A percentile compares a stretch with the other conserved stretches of the same genome.
Evolutionary conservation across 805 yeast species (phyloP).

Genomic region (Suhomyces faveliae): DNA sequence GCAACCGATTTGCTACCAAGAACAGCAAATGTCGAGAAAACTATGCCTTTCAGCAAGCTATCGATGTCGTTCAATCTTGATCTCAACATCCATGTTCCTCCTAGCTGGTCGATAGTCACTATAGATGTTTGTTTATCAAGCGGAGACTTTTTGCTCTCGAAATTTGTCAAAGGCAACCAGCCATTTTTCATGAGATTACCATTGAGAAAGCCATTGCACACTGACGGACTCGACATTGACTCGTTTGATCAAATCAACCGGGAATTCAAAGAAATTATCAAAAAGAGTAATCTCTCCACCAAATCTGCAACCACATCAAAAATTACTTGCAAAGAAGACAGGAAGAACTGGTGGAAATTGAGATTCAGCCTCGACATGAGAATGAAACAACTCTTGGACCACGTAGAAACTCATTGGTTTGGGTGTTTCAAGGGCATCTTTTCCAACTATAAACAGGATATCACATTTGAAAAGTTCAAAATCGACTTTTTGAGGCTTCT

Average conservation of each 20-base stretch:
- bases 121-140: conserved; percentile 58
- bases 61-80: conserved; percentile 10
- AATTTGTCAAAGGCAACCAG: conserved; percentile 25
- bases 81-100: conserved; percentile 32
- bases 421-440: conserved; percentile 76
- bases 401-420: conserved; percentile 67
- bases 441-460: conserved; percentile 25
- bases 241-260: conserved; percentile 43
- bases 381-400: conserved; percentile 50
- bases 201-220: conserved; percentile 38
- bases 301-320: conserved; percentile 49
- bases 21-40: background rate
- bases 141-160: conserved; percentile 57
- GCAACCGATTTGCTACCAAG: conserved; percentile 12
- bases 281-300: conserved; percentile 61
- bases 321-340: conserved; percentile 56
- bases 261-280: conserved; percentile 46
- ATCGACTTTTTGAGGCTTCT: conserved; percentile 17
- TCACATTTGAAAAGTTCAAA: conserved; percentile 18
- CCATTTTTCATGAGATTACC: conserved; percentile 62
- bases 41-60: background rate
- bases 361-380: conserved; percentile 61
- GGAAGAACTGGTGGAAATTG: conserved; percentile 75
- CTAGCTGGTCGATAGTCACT: conserved; percentile 56
- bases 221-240: conserved; percentile 36